Evolutionary conservation across 306 rosid genomes (phyloP).

Genomic region (Lathyrus sativus): DNA sequence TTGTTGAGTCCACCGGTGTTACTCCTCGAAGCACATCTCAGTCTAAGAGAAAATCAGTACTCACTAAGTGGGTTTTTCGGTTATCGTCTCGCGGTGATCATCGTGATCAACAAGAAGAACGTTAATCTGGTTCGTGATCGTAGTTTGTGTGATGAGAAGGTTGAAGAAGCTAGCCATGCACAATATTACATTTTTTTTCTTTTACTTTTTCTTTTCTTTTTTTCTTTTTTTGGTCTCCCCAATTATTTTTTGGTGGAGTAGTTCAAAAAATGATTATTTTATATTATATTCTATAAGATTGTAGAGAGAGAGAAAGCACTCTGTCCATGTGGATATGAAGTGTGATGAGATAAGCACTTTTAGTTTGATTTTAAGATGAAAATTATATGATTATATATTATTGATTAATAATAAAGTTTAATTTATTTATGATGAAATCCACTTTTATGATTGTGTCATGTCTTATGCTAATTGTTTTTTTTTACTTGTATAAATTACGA

Average conservation of each 20-base stretch:
- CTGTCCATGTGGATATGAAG: constrained; percentile 66
- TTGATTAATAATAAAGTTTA: constrained; percentile 36
- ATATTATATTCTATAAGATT: constrained; percentile 9
- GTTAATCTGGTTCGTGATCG: constrained; percentile 45
- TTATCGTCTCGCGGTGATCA: constrained; percentile 61
- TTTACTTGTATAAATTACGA: neutral
- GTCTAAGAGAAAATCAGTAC: constrained; percentile 51
- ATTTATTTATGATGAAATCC: constrained; percentile 1
- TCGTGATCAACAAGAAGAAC: constrained; percentile 58
- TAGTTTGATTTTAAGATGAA: constrained; percentile 20
- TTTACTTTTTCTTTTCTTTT: neutral
- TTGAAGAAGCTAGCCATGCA: constrained; percentile 35
- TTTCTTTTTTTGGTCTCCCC: constrained; percentile 27
- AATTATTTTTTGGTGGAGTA: constrained; percentile 43
- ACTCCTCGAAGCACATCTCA: constrained; percentile 6
- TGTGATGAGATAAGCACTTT: constrained; percentile 37
- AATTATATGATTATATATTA: constrained; percentile 4
- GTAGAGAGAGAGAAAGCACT: constrained; percentile 62
- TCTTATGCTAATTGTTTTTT: neutral
- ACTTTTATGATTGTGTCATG: neutral
- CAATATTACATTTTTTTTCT: neutral
- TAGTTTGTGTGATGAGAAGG: neutral
- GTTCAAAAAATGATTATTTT: constrained; percentile 31
- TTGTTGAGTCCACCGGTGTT: constrained; percentile 36
- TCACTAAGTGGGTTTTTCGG: constrained; percentile 87